Conservation (phyloP, 192 early-diverging fungal genomes). For the Dimargaris cristalligena region DNA sequence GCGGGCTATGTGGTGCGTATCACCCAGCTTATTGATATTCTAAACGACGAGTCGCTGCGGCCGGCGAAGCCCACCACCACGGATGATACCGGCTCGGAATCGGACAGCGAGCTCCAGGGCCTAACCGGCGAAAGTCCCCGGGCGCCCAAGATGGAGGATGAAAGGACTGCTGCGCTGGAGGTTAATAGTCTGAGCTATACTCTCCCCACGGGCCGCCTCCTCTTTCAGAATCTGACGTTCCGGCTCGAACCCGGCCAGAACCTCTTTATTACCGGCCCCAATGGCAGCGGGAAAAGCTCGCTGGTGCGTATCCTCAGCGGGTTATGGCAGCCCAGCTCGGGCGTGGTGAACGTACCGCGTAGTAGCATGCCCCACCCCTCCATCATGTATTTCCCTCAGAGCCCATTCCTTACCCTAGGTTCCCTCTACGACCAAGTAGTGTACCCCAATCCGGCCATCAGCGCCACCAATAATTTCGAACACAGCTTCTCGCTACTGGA, state of each 20-base stretch:
- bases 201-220: slow-evolving; percentile 13
- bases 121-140: neutral
- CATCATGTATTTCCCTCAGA: slow-evolving; percentile 54
- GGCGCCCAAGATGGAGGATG: neutral
- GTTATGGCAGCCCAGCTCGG: slow-evolving; percentile 46
- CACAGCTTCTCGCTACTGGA: neutral
- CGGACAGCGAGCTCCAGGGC: slow-evolving; percentile 3
- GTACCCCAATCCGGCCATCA: slow-evolving; percentile 27
- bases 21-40: slow-evolving; percentile 54
- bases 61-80: too few species aligned
- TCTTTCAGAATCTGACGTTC: slow-evolving; percentile 28
- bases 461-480: neutral
- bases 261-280: slow-evolving; percentile 53
- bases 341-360: slow-evolving; percentile 22
- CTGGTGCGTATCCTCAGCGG: slow-evolving; percentile 58
- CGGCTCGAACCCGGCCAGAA: slow-evolving; percentile 32
- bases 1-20: slow-evolving; percentile 74
- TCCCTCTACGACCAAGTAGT: slow-evolving; percentile 44
- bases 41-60: slow-evolving; percentile 25
- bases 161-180: slow-evolving; percentile 11
- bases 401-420: slow-evolving; percentile 41
- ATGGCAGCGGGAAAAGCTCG: slow-evolving; percentile 75
- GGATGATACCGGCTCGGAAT: neutral
- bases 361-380: slow-evolving; percentile 11
- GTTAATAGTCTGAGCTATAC: slow-evolving; percentile 10